phyloP scores from a whole-genome alignment of 768 basidiomycete genomes.

The Terana coerulea region DNA sequence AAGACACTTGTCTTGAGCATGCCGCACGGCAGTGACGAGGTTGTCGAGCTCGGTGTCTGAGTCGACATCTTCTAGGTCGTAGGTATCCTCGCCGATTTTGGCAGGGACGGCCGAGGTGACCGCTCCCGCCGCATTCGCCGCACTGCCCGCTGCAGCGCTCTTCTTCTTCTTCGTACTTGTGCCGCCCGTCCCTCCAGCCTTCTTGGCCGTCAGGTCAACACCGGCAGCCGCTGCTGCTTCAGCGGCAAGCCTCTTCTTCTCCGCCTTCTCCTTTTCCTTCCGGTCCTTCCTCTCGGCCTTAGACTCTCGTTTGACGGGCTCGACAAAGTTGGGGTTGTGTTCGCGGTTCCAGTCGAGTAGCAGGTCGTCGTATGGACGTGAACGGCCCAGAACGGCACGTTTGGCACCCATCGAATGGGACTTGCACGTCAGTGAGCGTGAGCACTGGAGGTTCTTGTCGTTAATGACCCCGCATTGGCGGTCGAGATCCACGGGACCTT shows the following conservation, averaged over 20 bases:
- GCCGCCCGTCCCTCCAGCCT: constrained; percentile 28
- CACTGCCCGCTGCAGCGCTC: constrained; percentile 40
- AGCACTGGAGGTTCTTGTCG: constrained; percentile 89
- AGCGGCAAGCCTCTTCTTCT: constrained; percentile 71
- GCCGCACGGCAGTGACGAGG: constrained; percentile 57
- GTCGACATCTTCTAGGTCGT: constrained; percentile 76
- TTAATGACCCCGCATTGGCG: constrained; percentile 97
- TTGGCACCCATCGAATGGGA: constrained; percentile 98
- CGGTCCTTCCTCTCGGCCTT: constrained; percentile 88
- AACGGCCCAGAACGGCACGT: constrained; percentile 84
- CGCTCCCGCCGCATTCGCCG: constrained; percentile 36
- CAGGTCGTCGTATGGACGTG: constrained; percentile 79
- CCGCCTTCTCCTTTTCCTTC: constrained; percentile 73
- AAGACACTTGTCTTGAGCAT: constrained; percentile 52
- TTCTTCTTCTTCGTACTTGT: constrained; percentile 58
- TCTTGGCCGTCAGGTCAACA: constrained; percentile 37
- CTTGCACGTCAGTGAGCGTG: constrained; percentile 95
- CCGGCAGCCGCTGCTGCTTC: constrained; percentile 67
- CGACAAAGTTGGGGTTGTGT: constrained; percentile 84
- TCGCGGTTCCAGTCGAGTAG: constrained; percentile 89
- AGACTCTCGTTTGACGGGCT: constrained; percentile 81
- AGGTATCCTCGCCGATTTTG: constrained; percentile 52
- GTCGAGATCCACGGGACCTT: constrained; percentile 88
- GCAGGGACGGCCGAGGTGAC: constrained; percentile 42
- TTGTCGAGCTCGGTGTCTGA: constrained; percentile 84